A percentile compares a stretch with the other conserved stretches of the same genome.
phyloP scores from a whole-genome alignment of 2,329 filamentous ascomycete species.

The Stagonosporopsis vannaccii region DNA sequence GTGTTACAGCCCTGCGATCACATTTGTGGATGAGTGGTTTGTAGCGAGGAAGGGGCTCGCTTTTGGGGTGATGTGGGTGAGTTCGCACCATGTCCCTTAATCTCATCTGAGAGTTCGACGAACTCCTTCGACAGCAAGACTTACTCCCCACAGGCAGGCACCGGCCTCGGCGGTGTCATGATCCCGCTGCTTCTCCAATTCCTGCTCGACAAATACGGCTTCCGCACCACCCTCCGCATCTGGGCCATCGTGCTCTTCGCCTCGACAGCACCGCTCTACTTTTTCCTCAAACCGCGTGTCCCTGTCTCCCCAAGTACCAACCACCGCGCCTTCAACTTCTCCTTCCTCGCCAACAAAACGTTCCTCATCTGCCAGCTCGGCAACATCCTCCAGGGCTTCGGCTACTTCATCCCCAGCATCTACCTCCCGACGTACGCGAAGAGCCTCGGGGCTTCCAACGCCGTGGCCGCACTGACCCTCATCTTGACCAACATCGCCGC shows the following conservation, averaged over 20 bases:
- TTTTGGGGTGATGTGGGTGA: conserved; percentile 67
- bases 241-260: conserved; percentile 47
- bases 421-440: conserved; percentile 50
- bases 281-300: conserved; percentile 43
- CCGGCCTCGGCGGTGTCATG: conserved; percentile 53
- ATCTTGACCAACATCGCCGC: conserved; percentile 48
- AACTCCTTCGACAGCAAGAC: background rate
- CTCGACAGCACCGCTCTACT: conserved; percentile 41
- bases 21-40: conserved; percentile 71
- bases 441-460: conserved; percentile 31
- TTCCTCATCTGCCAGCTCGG: conserved; percentile 46
- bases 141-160: conserved; percentile 33
- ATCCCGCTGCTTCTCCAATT: conserved; percentile 54
- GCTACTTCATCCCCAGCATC: conserved; percentile 51
- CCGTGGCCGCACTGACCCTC: conserved; percentile 42
- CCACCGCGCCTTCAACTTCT: conserved; percentile 36
- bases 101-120: too few species aligned
- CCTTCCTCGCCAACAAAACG: conserved; percentile 36
- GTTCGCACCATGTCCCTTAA: too few species aligned
- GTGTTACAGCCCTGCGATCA: conserved; percentile 63
- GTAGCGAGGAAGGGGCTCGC: conserved; percentile 65
- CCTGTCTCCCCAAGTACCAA: conserved; percentile 27
- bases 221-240: conserved; percentile 51
- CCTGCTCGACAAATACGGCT: conserved; percentile 51
- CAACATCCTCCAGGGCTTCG: conserved; percentile 49